Evolutionary conservation across 179 eudicot species (phyloP).

Genomic region (Spinacia oleracea): DNA sequence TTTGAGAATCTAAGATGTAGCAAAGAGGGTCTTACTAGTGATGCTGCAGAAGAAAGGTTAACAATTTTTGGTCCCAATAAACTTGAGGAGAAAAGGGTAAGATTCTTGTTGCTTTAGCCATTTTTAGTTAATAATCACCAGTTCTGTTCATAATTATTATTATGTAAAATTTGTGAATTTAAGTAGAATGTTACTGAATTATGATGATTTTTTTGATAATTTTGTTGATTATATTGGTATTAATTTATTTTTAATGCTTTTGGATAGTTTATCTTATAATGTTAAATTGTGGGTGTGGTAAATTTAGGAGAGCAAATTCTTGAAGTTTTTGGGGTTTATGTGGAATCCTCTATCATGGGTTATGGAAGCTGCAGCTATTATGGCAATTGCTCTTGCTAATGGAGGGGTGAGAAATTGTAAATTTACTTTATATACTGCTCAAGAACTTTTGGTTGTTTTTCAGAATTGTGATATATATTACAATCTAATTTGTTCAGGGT

Average conservation of each 20-base stretch:
- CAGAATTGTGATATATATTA: background rate
- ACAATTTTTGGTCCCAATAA: constrained; percentile 85
- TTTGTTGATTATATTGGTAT: background rate
- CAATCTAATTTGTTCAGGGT: constrained; percentile 39
- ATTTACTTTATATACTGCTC: constrained; percentile 12
- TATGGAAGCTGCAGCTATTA: constrained; percentile 96
- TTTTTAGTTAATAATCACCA: background rate
- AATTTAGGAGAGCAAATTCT: constrained; percentile 88
- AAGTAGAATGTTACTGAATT: background rate
- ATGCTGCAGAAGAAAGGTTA: constrained; percentile 78
- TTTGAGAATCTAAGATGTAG: constrained; percentile 96
- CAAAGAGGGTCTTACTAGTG: constrained; percentile 72
- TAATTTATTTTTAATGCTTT: background rate
- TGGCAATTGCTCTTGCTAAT: constrained; percentile 97
- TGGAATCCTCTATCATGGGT: constrained; percentile 99
- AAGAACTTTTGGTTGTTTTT: background rate
- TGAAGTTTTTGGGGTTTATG: constrained; percentile 94
- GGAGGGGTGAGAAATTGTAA: constrained; percentile 68
- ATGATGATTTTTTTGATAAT: background rate
- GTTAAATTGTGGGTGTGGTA: constrained; percentile 28
- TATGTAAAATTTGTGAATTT: constrained; percentile 5
- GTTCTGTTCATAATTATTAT: background rate
- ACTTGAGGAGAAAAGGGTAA: constrained; percentile 92
- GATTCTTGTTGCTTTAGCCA: background rate
- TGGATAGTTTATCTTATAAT: background rate